phyloP scores from a whole-genome alignment of 2,329 filamentous ascomycete species.

The Madurella fahalii region DNA sequence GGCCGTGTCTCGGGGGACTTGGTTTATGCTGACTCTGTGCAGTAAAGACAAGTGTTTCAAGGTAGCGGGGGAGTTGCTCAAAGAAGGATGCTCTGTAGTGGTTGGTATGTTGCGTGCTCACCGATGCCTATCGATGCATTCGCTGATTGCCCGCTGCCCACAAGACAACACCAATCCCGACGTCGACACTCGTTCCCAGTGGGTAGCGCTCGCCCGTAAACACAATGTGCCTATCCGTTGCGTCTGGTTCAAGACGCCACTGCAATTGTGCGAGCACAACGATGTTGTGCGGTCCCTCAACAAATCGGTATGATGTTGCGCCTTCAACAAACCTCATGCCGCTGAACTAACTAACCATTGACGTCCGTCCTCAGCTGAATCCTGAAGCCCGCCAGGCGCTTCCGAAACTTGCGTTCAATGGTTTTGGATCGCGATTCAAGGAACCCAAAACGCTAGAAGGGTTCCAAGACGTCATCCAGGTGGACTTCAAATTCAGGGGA shows the following conservation, averaged over 20 bases:
- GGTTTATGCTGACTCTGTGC: constrained; percentile 19
- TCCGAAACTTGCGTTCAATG: constrained; percentile 74
- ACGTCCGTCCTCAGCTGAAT: constrained; percentile 57
- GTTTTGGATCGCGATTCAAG: constrained; percentile 69
- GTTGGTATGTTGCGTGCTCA: constrained; percentile 58
- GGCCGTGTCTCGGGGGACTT: too few species aligned
- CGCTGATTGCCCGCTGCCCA: background rate
- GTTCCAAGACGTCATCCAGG: constrained; percentile 71
- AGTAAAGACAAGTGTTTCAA: constrained; percentile 65
- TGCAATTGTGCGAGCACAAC: constrained; percentile 76
- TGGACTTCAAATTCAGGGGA: constrained; percentile 75
- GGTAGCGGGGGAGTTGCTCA: constrained; percentile 62
- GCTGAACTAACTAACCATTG: background rate
- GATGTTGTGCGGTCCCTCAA: constrained; percentile 74
- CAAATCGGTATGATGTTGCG: constrained; percentile 30
- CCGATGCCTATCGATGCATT: background rate
- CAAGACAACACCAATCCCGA: constrained; percentile 96
- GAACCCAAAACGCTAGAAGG: constrained; percentile 72
- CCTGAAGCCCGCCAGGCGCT: constrained; percentile 73
- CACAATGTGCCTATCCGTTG: constrained; percentile 74
- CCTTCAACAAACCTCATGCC: background rate
- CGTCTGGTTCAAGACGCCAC: constrained; percentile 73
- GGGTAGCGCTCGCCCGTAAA: constrained; percentile 70
- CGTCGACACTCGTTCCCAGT: constrained; percentile 68
- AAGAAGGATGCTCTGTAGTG: constrained; percentile 63